Percentiles rank a stretch among this genome's conserved stretches.
Conservation (phyloP, 139 green algal species). For the Tetraselmis chui region DNA sequence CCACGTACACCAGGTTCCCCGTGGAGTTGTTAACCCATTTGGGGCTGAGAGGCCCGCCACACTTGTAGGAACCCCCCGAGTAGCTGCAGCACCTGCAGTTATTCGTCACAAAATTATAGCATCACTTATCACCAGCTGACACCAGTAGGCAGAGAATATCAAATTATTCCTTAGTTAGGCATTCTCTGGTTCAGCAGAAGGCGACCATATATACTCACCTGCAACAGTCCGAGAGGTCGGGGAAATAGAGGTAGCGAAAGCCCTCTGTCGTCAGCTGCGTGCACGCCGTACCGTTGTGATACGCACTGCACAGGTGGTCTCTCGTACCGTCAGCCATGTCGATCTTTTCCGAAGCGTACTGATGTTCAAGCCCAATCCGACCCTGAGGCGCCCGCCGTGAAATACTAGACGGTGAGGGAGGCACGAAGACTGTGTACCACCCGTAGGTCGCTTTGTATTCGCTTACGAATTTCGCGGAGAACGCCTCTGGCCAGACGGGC, state of each 20-base stretch:
- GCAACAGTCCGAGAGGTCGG: neutral
- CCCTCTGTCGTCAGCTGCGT: neutral
- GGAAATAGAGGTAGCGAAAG: neutral
- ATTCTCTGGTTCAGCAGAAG: too few relatives aligned
- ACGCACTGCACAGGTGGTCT: neutral
- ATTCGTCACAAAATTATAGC: too few relatives aligned
- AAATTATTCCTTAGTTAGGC: too few relatives aligned
- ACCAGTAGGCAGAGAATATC: too few relatives aligned
- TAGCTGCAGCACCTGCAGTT: neutral
- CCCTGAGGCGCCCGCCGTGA: too few relatives aligned
- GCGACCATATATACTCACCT: neutral
- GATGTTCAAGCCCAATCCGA: too few relatives aligned
- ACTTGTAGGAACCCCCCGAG: neutral
- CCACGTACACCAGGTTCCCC: neutral
- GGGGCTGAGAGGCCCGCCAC: neutral
- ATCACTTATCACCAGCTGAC: too few relatives aligned
- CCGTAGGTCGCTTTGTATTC: neutral
- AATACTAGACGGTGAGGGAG: neutral
- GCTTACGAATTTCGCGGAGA: neutral
- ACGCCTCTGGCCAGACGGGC: neutral
- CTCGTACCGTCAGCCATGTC: neutral
- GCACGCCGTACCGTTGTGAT: neutral
- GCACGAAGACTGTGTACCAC: neutral
- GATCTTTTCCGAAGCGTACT: neutral
- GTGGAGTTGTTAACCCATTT: neutral